These are phyloP conservation scores for Penicillium ochrochloron DNA, from an alignment of 495 filamentous ascomycete species.

Conservation along the genomic window DNA sequence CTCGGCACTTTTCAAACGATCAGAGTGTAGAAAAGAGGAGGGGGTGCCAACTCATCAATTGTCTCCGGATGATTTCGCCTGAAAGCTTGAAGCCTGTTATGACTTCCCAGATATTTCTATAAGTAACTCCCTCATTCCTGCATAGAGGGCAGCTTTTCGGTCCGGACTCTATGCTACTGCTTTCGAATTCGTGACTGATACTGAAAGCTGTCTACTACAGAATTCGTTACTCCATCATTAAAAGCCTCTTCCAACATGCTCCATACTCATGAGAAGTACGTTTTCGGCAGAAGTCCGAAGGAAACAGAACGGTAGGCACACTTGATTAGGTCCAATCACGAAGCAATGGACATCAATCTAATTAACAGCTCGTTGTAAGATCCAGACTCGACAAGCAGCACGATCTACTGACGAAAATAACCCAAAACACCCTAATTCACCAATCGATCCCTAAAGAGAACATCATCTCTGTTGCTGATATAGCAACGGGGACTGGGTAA, in stretches of 20 bases:
- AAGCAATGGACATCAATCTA: neutral
- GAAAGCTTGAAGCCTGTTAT: neutral
- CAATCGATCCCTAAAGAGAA: neutral
- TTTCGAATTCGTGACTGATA: neutral
- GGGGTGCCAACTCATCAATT: neutral
- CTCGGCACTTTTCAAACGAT: neutral
- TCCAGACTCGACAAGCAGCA: neutral
- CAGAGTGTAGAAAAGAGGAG: neutral
- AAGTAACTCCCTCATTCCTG: neutral
- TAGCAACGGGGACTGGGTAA: slow-evolving; percentile 3
- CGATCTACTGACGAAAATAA: neutral
- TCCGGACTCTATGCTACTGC: neutral
- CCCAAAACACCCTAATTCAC: neutral
- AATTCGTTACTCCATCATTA: neutral
- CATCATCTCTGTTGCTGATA: neutral
- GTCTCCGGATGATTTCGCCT: neutral
- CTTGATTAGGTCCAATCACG: no score
- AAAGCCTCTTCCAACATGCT: neutral
- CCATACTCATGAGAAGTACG: neutral
- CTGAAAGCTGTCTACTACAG: neutral
- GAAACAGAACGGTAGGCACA: neutral
- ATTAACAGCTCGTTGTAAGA: neutral
- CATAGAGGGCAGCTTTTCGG: neutral
- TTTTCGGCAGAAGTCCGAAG: slow-evolving; percentile 1
- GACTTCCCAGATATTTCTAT: neutral